Evolutionary conservation across 192 early-diverging fungal species (phyloP), one percentile per base, ranked within the genome.

Genomic region (Coemansia interrupta): DNA sequence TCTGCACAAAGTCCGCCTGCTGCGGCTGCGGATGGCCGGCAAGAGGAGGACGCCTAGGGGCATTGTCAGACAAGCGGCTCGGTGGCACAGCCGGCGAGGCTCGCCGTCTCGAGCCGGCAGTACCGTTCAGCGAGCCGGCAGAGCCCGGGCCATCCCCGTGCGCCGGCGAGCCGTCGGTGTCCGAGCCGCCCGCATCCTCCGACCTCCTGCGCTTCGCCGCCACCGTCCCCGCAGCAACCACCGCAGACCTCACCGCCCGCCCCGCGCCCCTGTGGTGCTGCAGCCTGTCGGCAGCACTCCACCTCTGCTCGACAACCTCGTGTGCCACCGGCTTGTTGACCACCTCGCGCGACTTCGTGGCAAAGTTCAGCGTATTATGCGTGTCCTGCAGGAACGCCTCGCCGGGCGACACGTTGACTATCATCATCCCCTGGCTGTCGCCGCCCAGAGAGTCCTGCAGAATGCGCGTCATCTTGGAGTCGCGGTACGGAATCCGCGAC

Each of bases 391-490:
- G 45, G 55, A 83, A 77, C 40, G 48, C 59, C 58, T 76, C 65
- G 13, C 77, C 83, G 0, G 83, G 86, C 2, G 87, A 73, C 12
- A 86, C 78, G 45, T 86, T 87, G 39, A 86, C 82, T 56, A 89
- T 83, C 83, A 89, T 86, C 78, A 87, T 78, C 30, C 81, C 84
- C 41, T 79, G 53, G 19, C 81, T 78, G 20, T 66, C 72, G 14
- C 87, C 87, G 39, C 86, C 87, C 9, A 89, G 70, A 5, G 83
- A 80, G 66, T 85, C 82, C 68, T 86, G 85, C 30, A 87, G 54
- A 9, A 86, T 83, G 20, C 85, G 70, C 22, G 87, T 89, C 78
- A 89, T 78, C 59, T 89, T 89, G 3, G 84, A 86, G 48, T 89
- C 84, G 18, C 85, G 64, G 63, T 83, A 88, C 9, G 85, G 83